A percentile compares a stretch with the other conserved stretches of the same genome.
These are phyloP conservation scores for Xylaria sp. DNA, from an alignment of 2,329 filamentous ascomycete genomes.

Conservation along the genomic window DNA sequence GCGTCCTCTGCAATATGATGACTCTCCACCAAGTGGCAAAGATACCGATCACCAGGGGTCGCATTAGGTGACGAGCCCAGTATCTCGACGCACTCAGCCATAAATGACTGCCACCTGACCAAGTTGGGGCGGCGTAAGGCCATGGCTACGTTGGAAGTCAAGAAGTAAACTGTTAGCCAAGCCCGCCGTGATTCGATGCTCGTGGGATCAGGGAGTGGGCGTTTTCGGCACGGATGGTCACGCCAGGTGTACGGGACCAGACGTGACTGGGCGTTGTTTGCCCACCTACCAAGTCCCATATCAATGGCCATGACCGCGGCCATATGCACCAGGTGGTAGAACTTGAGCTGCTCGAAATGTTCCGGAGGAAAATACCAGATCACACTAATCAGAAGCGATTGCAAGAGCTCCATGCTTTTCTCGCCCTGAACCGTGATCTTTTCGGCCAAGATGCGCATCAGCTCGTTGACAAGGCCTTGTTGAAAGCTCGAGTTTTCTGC, in stretches of 20 bases:
- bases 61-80: constrained; percentile 51
- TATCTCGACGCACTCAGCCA: constrained; percentile 54
- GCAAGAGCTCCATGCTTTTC: constrained; percentile 78
- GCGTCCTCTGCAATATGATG: constrained; percentile 64
- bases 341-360: constrained; percentile 79
- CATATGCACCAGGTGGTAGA: constrained; percentile 80
- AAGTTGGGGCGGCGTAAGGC: constrained; percentile 56
- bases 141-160: constrained; percentile 56
- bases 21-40: constrained; percentile 56
- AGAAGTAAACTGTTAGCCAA: constrained; percentile 56
- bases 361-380: constrained; percentile 84
- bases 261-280: constrained; percentile 34
- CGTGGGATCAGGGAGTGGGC: constrained; percentile 45
- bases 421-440: constrained; percentile 68
- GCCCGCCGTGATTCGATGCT: constrained; percentile 51
- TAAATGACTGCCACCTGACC: constrained; percentile 55
- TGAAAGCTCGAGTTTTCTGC: constrained; percentile 54
- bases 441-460: constrained; percentile 69
- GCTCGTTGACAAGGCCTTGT: constrained; percentile 57
- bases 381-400: constrained; percentile 68
- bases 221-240: constrained; percentile 39
- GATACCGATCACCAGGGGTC: constrained; percentile 50
- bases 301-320: constrained; percentile 79
- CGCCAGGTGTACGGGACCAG: constrained; percentile 38
- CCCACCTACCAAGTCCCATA: constrained; percentile 59